Base-by-base conservation (phyloP, 495 filamentous ascomycete genomes). In the Jackrogersella multiformis region DNA sequence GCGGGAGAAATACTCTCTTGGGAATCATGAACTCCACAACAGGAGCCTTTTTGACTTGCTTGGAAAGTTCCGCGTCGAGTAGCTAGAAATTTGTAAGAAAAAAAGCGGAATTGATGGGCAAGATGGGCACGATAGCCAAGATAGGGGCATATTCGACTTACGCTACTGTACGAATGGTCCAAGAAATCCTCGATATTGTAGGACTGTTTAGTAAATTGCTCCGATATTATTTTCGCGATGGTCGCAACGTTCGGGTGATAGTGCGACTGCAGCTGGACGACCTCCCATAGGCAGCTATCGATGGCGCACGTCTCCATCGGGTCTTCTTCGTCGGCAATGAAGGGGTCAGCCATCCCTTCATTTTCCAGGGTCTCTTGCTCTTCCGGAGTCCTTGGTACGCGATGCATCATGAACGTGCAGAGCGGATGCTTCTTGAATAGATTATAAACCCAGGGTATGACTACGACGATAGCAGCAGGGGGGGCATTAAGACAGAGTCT, bases 181-280 rank as follows among this genome's bases (percentile, higher is more conserved):
- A 98, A 78, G 78, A 99, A 99, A 70, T 99, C 96, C 71, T 99
- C 96, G 15, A 97, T 71, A 65, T 89, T 91, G 77, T 97, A 99
- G 9, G 87, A 81, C 75, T 93, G 89, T 81, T 98, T 99, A 2
- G 94, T 98, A 77, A 98, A 99, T 77, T 97, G 95, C 81, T 99
- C 92, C 21, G 91, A 91, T 59, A 99, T 88, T 59, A 99, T 96
- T 77, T 91, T 93, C 23, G 92, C 91, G 60, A 98, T 89, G 4
- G 94, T 93, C 1, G 94, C 93, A 34, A 99, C 93, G 73, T 97
- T 98, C 34, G 96, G 96, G 75, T 99, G 96, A 78, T 95, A 98
- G 79, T 99, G 96, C 2, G 87, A 88, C 78, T 95, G 92, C 46
- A 97, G 80, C 54, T 89, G 90, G 57, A 94, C 89, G 34, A 98